Evolutionary conservation across 106 monocot species (phyloP).

Genomic region (Allium cepa): DNA sequence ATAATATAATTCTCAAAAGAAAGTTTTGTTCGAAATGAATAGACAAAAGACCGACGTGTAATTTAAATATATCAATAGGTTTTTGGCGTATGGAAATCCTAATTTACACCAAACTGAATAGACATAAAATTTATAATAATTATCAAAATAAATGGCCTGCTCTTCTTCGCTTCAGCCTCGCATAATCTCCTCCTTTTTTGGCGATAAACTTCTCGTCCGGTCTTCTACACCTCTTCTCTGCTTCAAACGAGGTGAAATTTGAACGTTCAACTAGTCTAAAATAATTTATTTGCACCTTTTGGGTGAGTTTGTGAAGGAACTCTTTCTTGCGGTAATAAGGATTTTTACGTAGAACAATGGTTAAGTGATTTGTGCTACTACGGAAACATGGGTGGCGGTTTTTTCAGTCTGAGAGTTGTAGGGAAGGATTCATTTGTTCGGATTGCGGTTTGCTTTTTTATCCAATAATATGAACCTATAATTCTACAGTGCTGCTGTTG

Average conservation of each 20-base stretch:
- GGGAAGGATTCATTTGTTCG: no score
- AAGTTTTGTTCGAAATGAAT: no score
- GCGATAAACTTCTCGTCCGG: constrained; percentile 42
- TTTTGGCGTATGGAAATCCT: no score
- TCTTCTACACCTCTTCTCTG: constrained; percentile 1
- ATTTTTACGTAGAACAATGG: not conserved
- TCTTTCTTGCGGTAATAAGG: not conserved
- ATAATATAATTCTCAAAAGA: no score
- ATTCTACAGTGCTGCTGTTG: no score
- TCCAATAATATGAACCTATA: no score
- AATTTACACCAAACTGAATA: no score
- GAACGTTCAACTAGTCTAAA: not conserved
- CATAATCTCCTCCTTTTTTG: constrained; percentile 70
- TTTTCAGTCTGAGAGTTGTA: not conserved
- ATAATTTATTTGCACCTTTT: not conserved
- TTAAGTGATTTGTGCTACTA: not conserved
- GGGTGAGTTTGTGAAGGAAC: not conserved
- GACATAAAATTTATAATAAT: no score
- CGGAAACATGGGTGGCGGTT: not conserved
- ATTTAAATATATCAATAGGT: no score
- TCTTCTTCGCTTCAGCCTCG: constrained; percentile 46
- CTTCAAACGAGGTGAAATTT: constrained; percentile 6
- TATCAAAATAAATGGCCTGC: constrained; percentile 3
- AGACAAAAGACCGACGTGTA: no score
- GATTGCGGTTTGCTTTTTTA: no score